phyloP scores from a whole-genome alignment of 257 asterid species.

The Capsicum rhomboideum region DNA sequence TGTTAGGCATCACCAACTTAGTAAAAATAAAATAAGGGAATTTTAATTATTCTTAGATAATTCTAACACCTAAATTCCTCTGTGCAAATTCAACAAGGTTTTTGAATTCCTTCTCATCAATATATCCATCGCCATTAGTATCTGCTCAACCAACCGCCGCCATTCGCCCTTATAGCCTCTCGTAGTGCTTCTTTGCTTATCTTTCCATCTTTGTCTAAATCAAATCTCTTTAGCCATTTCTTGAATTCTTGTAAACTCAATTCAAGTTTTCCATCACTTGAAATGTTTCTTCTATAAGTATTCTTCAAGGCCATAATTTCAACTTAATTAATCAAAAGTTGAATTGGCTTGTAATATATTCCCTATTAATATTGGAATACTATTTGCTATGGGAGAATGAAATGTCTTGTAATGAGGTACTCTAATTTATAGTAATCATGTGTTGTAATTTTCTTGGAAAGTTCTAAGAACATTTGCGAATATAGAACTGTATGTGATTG shows the following conservation, averaged over 20 bases:
- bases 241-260: slow-evolving; percentile 19
- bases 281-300: neutral
- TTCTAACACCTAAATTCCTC: slow-evolving; percentile 17
- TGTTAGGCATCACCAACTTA: neutral
- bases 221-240: slow-evolving; percentile 27
- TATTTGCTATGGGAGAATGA: neutral
- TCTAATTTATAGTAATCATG: neutral
- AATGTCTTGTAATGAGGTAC: neutral
- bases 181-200: slow-evolving; percentile 23
- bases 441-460: neutral
- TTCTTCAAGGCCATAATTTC: slow-evolving; percentile 8
- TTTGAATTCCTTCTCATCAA: slow-evolving; percentile 21
- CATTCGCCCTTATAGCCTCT: slow-evolving; percentile 13
- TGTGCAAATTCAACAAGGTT: slow-evolving; percentile 26
- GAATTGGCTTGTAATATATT: neutral
- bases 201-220: slow-evolving; percentile 9
- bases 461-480: neutral
- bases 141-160: slow-evolving; percentile 27
- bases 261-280: slow-evolving; percentile 1
- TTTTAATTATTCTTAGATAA: neutral
- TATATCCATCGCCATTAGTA: slow-evolving; percentile 14
- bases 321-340: neutral
- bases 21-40: neutral
- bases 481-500: neutral
- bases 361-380: neutral